A percentile compares a stretch with the other conserved stretches of the same genome.
Conservation (phyloP, 2,329 filamentous ascomycete species). For the Arthroderma uncinatum region DNA sequence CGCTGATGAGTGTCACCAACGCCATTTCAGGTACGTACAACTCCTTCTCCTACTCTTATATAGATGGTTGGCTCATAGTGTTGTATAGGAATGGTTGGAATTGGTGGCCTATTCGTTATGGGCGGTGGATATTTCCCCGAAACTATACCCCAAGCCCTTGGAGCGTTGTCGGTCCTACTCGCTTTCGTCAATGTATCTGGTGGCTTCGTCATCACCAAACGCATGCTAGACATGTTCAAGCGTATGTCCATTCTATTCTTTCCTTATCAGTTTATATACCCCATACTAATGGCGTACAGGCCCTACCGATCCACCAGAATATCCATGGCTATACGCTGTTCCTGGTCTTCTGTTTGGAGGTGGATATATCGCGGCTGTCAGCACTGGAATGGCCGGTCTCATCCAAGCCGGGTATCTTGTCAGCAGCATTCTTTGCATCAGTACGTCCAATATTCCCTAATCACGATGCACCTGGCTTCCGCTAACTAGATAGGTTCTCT, state of each 20-base stretch:
- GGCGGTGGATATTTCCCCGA: conserved; percentile 68
- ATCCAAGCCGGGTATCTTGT: conserved; percentile 81
- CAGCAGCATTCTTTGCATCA: conserved; percentile 74
- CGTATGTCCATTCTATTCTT: conserved; percentile 36
- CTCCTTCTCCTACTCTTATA: neutral
- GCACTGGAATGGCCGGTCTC: conserved; percentile 70
- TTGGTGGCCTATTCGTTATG: conserved; percentile 80
- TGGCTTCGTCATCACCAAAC: conserved; percentile 82
- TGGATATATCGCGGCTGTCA: conserved; percentile 67
- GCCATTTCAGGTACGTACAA: conserved; percentile 59
- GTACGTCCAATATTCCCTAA: conserved; percentile 22
- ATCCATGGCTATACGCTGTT: conserved; percentile 74
- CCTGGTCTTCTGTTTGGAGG: conserved; percentile 68
- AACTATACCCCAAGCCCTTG: conserved; percentile 67
- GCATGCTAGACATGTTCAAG: conserved; percentile 89
- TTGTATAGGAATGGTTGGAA: conserved; percentile 61
- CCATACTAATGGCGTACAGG: conserved; percentile 30
- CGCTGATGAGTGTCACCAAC: conserved; percentile 86
- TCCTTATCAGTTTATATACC: neutral
- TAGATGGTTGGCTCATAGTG: conserved; percentile 14
- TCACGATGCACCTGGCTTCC: neutral
- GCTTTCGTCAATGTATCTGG: conserved; percentile 83
- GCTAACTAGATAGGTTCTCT: conserved; percentile 43
- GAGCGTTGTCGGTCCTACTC: conserved; percentile 66
- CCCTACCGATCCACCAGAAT: conserved; percentile 76